Conservation (phyloP, 345 rosid species). For the Litchi chinensis region DNA sequence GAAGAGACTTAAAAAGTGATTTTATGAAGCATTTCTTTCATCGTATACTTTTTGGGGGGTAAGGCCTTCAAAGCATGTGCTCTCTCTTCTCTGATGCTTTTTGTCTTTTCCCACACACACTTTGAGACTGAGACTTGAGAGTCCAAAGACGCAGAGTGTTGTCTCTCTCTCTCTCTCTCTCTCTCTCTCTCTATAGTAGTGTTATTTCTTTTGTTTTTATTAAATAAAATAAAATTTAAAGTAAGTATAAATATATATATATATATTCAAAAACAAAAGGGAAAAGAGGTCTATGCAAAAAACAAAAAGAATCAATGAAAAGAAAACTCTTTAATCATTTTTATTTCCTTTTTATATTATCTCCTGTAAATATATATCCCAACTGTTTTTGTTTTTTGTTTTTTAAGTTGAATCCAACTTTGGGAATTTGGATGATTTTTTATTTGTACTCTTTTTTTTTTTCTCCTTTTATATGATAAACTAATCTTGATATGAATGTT, state of each 20-base stretch:
- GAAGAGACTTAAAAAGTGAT: no score
- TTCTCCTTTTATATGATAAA: not conserved
- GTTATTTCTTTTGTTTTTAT: not conserved
- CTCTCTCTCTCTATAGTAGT: not conserved
- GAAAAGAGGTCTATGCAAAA: not conserved
- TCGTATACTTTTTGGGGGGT: not conserved
- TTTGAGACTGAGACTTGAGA: not conserved
- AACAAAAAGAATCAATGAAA: no score
- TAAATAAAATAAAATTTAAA: not conserved
- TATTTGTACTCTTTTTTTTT: not conserved
- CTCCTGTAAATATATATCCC: no score
- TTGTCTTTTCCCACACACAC: conserved; percentile 18
- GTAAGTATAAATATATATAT: not conserved
- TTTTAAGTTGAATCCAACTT: no score
- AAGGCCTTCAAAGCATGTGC: conserved; percentile 15
- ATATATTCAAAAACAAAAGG: not conserved
- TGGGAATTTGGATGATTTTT: not conserved
- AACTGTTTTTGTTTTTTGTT: no score
- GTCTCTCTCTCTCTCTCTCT: not conserved
- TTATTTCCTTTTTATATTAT: no score
- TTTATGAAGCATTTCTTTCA: not conserved
- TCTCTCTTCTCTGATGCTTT: not conserved
- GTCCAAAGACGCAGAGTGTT: not conserved
- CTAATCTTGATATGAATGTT: no score
- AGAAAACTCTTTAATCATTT: no score